Conservation (phyloP, 257 asterid species). For the Solanum peruvianum region DNA sequence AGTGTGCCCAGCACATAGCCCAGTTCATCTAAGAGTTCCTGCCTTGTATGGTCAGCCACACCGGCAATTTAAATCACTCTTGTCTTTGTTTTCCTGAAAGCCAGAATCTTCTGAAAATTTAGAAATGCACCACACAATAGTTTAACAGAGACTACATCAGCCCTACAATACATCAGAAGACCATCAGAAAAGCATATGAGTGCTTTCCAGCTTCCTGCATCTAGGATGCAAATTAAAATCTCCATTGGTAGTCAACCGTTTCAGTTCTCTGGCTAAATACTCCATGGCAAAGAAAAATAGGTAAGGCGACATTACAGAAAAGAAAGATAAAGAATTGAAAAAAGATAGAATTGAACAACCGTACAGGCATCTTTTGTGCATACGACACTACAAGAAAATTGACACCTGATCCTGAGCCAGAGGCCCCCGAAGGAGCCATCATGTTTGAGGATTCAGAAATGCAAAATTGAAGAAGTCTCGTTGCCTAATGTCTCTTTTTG, state of each 20-base stretch:
- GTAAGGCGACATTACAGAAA: neutral
- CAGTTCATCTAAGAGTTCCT: neutral
- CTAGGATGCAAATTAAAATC: neutral
- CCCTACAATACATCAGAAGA: neutral
- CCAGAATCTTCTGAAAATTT: neutral
- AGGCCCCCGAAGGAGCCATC: too few species aligned
- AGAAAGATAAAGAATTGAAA: too few species aligned
- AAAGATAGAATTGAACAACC: too few species aligned
- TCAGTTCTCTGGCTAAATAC: neutral
- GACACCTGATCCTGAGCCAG: too few species aligned
- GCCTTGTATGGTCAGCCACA: neutral
- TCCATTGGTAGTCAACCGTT: neutral
- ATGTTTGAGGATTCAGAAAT: too few species aligned
- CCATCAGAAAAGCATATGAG: neutral
- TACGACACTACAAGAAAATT: too few species aligned
- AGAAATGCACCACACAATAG: too few species aligned
- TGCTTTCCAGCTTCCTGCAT: neutral
- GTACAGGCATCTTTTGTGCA: too few species aligned
- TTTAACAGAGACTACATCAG: neutral
- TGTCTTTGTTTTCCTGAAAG: neutral
- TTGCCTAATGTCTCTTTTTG: neutral
- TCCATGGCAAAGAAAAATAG: neutral
- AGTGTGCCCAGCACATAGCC: fast-evolving
- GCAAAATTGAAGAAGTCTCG: neutral
- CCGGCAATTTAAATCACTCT: neutral